Evolutionary conservation across 495 filamentous ascomycete genomes (phyloP).

Genomic region (Tuber umbilicatum): DNA sequence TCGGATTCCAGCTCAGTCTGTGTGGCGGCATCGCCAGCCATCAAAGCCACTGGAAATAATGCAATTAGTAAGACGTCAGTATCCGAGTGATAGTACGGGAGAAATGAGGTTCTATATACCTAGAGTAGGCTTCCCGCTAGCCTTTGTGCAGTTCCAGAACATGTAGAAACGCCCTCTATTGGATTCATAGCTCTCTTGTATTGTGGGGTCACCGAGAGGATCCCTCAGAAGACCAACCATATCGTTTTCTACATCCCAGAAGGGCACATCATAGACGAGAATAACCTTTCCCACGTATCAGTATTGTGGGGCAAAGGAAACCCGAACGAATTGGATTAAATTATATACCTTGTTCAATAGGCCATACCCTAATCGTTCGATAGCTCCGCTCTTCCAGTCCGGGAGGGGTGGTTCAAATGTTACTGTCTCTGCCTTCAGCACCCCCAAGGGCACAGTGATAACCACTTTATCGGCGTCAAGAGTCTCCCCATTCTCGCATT

Average conservation of each 20-base stretch:
- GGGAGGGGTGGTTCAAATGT: slow-evolving; percentile 79
- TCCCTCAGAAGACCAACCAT: slow-evolving; percentile 89
- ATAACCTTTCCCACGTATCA: slow-evolving; percentile 52
- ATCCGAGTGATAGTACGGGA: neutral
- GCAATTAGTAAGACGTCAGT: slow-evolving; percentile 18
- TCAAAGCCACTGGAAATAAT: slow-evolving; percentile 60
- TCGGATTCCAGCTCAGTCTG: slow-evolving; percentile 72
- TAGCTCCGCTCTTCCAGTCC: slow-evolving; percentile 72
- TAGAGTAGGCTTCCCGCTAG: slow-evolving; percentile 76
- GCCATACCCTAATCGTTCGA: slow-evolving; percentile 85
- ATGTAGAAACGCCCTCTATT: slow-evolving; percentile 83
- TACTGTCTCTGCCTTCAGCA: slow-evolving; percentile 69
- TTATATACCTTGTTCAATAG: slow-evolving; percentile 69
- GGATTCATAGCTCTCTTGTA: slow-evolving; percentile 56
- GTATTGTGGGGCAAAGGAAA: slow-evolving; percentile 3
- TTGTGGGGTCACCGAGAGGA: slow-evolving; percentile 52
- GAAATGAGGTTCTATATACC: slow-evolving; percentile 8
- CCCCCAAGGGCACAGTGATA: slow-evolving; percentile 79
- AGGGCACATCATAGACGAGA: slow-evolving; percentile 77
- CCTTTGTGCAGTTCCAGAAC: slow-evolving; percentile 92
- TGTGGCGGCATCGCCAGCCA: slow-evolving; percentile 92
- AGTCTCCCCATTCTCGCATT: slow-evolving; percentile 69
- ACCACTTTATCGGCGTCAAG: slow-evolving; percentile 82
- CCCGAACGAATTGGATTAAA: slow-evolving; percentile 1
- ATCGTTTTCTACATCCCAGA: slow-evolving; percentile 88